Evolutionary conservation across 2,329 filamentous ascomycete species (phyloP), one percentile per base, ranked within the genome.

Genomic region (Ophiostoma sp.): DNA sequence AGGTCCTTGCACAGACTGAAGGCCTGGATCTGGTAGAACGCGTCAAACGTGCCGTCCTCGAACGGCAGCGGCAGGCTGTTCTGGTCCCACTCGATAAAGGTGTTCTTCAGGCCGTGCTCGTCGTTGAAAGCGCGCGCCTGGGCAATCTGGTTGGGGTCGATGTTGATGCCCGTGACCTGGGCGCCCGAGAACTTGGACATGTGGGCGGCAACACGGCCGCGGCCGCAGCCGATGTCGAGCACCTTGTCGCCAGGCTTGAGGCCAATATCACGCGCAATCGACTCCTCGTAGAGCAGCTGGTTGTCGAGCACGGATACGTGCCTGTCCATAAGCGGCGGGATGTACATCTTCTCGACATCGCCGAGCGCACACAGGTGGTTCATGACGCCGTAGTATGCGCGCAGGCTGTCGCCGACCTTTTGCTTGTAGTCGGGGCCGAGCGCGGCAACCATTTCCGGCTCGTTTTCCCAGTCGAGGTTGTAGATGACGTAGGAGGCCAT

Each of bases 331-430:
- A 81, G 78, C 1, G 83, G 82, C 12, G 83, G 83, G 67, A 84
- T 84, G 74, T 84, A 85, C 83, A 85, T 85, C 75, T 84, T 84
- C 73, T 84, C 83, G n/a, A 84, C 82, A 60, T 83, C 81, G 45
- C 83, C 82, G 11, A 84, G 78, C 40, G 82, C 82, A 73, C 83
- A 85, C 11, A 85, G 79, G 69, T 84, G 82, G 73, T 85, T 84
- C 44, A 84, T 75, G 14, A 84, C 81, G 42, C 82, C 82, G 70
- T 85, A 85, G 73, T 85, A 85, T 11, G 82, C 74, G 66, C 79
- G 78, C 66, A 85, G 78, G 68, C 82, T 83, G 70, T 82, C 81
- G 68, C 82, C 82, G 14, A 84, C 81, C 55, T 79, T 81, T 55
- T 80, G 73, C 72, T 81, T 80, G 73, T 84, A 85, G 70, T 82